Percentiles rank a stretch among this genome's conserved stretches.
Evolutionary conservation across 257 asterid genomes (phyloP).

Genomic region (Linderniella brevidens): DNA sequence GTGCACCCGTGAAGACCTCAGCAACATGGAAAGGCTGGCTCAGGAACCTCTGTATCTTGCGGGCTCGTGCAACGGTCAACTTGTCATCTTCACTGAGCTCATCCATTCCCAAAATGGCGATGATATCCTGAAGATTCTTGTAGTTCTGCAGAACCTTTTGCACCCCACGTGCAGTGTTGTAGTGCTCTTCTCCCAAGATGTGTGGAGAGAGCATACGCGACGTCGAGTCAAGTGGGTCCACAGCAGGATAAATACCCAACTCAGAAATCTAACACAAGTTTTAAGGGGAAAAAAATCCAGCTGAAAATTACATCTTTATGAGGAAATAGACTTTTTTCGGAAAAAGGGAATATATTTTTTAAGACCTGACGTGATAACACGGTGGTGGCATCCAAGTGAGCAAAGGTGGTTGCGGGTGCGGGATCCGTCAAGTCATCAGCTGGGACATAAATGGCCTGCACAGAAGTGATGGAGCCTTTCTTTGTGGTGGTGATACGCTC

Average conservation of each 20-base stretch:
- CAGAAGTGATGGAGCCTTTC: constrained; percentile 94
- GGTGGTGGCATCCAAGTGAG: constrained; percentile 99
- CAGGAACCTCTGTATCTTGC: constrained; percentile 69
- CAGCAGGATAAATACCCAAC: constrained; percentile 98
- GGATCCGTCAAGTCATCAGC: constrained; percentile 99
- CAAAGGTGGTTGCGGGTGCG: constrained; percentile 97
- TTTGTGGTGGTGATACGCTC: constrained; percentile 93
- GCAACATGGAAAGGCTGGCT: constrained; percentile 99
- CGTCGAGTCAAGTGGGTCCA: constrained; percentile 93
- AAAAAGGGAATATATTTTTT: too few species aligned
- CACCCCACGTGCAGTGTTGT: constrained; percentile 97
- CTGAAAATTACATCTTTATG: too few species aligned
- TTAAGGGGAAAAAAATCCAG: too few species aligned
- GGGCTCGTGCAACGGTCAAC: constrained; percentile 95
- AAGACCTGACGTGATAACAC: constrained; percentile 80
- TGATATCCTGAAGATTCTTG: constrained; percentile 97
- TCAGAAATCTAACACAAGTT: constrained; percentile 50
- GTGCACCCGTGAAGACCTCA: constrained; percentile 96
- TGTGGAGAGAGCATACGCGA: constrained; percentile 98
- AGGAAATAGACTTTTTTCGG: too few species aligned
- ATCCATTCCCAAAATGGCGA: constrained; percentile 97
- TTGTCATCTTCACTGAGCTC: constrained; percentile 98
- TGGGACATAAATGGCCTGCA: constrained; percentile 96
- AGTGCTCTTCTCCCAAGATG: constrained; percentile 90
- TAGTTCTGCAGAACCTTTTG: constrained; percentile 89